These are phyloP conservation scores for Agrocybe pediades DNA, from an alignment of 768 basidiomycete species.

Conservation along the genomic window DNA sequence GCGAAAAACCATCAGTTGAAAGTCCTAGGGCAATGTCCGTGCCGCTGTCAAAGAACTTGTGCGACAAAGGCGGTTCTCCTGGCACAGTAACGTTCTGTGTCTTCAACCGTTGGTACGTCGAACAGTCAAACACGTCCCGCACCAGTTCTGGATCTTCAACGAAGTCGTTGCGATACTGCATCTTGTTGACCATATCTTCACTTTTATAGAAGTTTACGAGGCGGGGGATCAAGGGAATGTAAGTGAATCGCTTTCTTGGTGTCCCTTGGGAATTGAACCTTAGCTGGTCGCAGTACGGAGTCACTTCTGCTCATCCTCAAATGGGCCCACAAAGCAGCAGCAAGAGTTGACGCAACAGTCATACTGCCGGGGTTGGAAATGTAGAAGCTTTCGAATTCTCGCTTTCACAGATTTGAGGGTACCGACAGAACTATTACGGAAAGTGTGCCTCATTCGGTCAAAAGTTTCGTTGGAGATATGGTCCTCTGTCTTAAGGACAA, in stretches of 20 bases:
- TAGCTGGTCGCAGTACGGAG: slow-evolving; percentile 27
- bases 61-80: slow-evolving; percentile 13
- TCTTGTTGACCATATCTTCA: slow-evolving; percentile 10
- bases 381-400: slow-evolving; percentile 26
- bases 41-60: slow-evolving; percentile 36
- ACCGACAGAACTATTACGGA: neutral
- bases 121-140: slow-evolving; percentile 37
- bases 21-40: slow-evolving; percentile 45
- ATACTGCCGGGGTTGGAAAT: slow-evolving; percentile 28
- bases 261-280: slow-evolving; percentile 13
- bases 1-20: slow-evolving; percentile 43
- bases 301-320: slow-evolving; percentile 27
- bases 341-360: slow-evolving; percentile 48
- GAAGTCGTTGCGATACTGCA: slow-evolving; percentile 27
- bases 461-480: neutral
- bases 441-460: neutral
- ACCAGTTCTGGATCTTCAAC: slow-evolving; percentile 9
- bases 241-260: slow-evolving; percentile 28
- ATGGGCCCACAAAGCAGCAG: slow-evolving; percentile 34
- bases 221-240: slow-evolving; percentile 31
- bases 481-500: neutral
- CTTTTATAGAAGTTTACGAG: slow-evolving; percentile 21
- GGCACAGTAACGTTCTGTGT: slow-evolving; percentile 18
- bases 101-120: slow-evolving; percentile 27
- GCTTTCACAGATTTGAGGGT: neutral